Base-by-base conservation (phyloP, 177 flowering plant genomes). In the Vitis hybrid region DNA sequence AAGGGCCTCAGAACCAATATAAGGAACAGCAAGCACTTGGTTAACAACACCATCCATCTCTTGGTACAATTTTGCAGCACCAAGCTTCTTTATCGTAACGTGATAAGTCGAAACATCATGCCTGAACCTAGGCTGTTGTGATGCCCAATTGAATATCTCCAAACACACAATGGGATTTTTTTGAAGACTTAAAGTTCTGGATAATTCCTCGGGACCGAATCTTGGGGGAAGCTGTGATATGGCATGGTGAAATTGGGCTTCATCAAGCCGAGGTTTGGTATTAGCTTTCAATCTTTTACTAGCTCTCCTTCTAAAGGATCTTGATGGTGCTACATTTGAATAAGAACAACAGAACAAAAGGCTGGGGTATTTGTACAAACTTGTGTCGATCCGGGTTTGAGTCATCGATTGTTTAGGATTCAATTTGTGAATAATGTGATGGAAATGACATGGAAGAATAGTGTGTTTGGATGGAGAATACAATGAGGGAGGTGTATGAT, bases 141-240 rank as follows among this genome's bases (percentile, higher is more conserved):
- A 77, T 14, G 99, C 98, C 88, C 91, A 91, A 64, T 88, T 89
- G 72, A 91, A 95, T 26, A 93, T 77, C 77, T 89, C 94, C 14
- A 86, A 84, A 63, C 94, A 95, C 33, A 88, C 83, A 8, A 79
- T n/a, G 50, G 98, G 98, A 68, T 95, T 90, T 16, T 75, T 78
- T 22, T 87, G 78, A 14, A 69, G 70, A 64, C 71, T 57, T 57
- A 92, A 75, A 31, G 75, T 76, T 57, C 80, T 72, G 68, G 62
- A 80, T 31, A 95, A 84, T 56, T 95, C 96, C 75, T 91, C 91
- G 9, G 89, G 66, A 26, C 81, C 76, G 70, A 95, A 91, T 62
- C 98, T 84, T 2, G 94, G 89, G 1, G 86, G 87, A 53, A 95
- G 90, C 49, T 84, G 76, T 7, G 93, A 81, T 15, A 83, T 64